Conservation (phyloP, 805 yeast genomes). For the Candida sphagnicola region DNA sequence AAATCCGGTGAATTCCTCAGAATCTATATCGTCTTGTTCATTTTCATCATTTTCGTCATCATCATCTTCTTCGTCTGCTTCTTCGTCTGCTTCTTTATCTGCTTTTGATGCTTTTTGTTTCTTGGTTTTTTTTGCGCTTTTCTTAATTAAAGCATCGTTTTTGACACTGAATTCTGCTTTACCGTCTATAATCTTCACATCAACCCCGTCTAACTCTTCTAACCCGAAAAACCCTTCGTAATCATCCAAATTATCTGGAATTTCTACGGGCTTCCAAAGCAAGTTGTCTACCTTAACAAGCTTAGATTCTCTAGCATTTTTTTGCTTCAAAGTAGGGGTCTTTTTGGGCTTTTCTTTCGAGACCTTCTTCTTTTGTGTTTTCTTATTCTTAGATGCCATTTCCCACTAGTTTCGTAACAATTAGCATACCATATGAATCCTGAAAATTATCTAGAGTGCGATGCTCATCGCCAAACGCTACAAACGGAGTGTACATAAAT, state of each 20-base stretch:
- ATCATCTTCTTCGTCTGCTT: constrained; percentile 12
- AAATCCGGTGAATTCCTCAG: constrained; percentile 24
- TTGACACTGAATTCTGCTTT: constrained; percentile 48
- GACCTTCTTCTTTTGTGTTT: constrained; percentile 3
- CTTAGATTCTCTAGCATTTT: constrained; percentile 27
- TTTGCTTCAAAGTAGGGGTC: constrained; percentile 26
- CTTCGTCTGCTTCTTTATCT: constrained; percentile 15
- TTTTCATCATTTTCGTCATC: constrained; percentile 15
- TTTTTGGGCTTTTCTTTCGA: constrained; percentile 6
- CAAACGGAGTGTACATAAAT: constrained; percentile 1
- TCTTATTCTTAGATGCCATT: constrained; percentile 5
- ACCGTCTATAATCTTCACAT: constrained; percentile 70
- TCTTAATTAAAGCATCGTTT: constrained; percentile 24
- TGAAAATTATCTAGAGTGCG: background rate
- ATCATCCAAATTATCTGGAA: constrained; percentile 81
- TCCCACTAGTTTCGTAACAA: background rate
- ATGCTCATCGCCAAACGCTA: constrained; percentile 7
- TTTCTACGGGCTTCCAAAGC: constrained; percentile 76
- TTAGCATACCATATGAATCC: too few relatives aligned
- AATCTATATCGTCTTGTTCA: constrained; percentile 18
- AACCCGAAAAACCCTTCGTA: constrained; percentile 89
- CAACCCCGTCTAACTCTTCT: constrained; percentile 93
- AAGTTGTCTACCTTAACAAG: constrained; percentile 49
- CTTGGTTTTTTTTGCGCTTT: constrained; percentile 10
- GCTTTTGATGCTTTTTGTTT: constrained; percentile 15